Percentiles rank a stretch among this genome's conserved stretches.
phyloP scores from a whole-genome alignment of 1,284 basidiomycete species.

The Coniophora puteana region DNA sequence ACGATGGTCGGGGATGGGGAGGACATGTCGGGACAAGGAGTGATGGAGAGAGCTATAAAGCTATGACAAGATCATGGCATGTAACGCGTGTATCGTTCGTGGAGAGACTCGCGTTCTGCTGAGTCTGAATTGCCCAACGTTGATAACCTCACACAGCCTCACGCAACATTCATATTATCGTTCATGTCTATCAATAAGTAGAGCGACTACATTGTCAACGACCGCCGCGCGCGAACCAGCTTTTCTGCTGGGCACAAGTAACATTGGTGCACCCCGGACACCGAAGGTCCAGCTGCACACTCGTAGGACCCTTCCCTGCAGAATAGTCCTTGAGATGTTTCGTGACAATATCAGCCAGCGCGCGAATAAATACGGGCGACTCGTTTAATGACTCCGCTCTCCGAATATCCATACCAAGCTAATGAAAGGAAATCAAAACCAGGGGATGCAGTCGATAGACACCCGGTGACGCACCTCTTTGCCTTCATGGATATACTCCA shows the following conservation, averaged over 20 bases:
- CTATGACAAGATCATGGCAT: too few species aligned
- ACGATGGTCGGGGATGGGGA: slow-evolving; percentile 65
- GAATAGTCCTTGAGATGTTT: slow-evolving; percentile 72
- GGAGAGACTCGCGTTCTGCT: too few species aligned
- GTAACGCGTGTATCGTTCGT: too few species aligned
- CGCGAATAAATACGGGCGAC: slow-evolving; percentile 97
- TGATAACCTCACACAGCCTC: too few species aligned
- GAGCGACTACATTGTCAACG: slow-evolving; percentile 15
- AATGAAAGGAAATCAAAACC: slow-evolving; percentile 13
- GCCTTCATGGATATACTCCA: slow-evolving; percentile 92
- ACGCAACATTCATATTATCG: too few species aligned
- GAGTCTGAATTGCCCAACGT: too few species aligned
- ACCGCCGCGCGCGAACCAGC: slow-evolving; percentile 74
- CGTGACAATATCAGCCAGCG: slow-evolving; percentile 90
- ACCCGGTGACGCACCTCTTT: slow-evolving; percentile 63
- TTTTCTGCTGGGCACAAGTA: slow-evolving; percentile 85
- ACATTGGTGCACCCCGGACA: slow-evolving; percentile 94
- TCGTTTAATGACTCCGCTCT: slow-evolving; percentile 97
- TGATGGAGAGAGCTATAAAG: too few species aligned
- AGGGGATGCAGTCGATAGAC: slow-evolving; percentile 2
- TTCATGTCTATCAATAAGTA: not conserved
- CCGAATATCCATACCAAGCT: slow-evolving; percentile 90
- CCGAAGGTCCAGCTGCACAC: slow-evolving; percentile 80
- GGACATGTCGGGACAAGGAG: too few species aligned
- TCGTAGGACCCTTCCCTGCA: slow-evolving; percentile 59